These are phyloP conservation scores for Gnomoniopsis smithogilvyi DNA, from an alignment of 2,329 filamentous ascomycete genomes.

Conservation along the genomic window DNA sequence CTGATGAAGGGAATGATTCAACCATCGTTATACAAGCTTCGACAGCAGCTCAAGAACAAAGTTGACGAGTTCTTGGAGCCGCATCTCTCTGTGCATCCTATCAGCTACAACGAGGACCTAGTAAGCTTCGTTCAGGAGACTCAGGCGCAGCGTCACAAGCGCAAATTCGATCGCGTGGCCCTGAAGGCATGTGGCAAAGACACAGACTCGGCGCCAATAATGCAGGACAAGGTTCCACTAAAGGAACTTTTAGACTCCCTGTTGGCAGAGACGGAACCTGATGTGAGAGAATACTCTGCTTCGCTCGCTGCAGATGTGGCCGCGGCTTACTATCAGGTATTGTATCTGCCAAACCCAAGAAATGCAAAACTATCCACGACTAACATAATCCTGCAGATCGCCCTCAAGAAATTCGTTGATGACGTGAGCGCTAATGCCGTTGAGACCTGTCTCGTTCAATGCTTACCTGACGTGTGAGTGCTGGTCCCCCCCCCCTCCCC, in stretches of 20 bases:
- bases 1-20: constrained; percentile 24
- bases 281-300: constrained; percentile 23
- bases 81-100: constrained; percentile 25
- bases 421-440: constrained; percentile 26
- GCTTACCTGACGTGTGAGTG: constrained; percentile 26
- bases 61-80: constrained; percentile 23
- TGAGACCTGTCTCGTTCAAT: constrained; percentile 24
- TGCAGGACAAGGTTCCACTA: not conserved
- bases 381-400: constrained; percentile 19
- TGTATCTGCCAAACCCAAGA: no score
- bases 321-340: constrained; percentile 24
- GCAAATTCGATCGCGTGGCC: constrained; percentile 16
- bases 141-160: constrained; percentile 22
- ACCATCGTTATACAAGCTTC: constrained; percentile 21
- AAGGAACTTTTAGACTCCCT: constrained; percentile 4
- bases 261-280: constrained; percentile 18
- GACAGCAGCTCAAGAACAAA: constrained; percentile 21
- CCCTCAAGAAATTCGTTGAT: constrained; percentile 26
- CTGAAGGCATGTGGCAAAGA: not conserved
- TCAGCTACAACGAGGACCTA: constrained; percentile 26
- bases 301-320: constrained; percentile 24
- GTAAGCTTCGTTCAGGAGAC: constrained; percentile 21
- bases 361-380: constrained; percentile 1
- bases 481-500: no score
- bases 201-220: not conserved